Percentiles rank a stretch among this genome's conserved stretches.
These are phyloP conservation scores for Ganoderma meredithae DNA, from an alignment of 1,284 basidiomycete species.

Conservation along the genomic window DNA sequence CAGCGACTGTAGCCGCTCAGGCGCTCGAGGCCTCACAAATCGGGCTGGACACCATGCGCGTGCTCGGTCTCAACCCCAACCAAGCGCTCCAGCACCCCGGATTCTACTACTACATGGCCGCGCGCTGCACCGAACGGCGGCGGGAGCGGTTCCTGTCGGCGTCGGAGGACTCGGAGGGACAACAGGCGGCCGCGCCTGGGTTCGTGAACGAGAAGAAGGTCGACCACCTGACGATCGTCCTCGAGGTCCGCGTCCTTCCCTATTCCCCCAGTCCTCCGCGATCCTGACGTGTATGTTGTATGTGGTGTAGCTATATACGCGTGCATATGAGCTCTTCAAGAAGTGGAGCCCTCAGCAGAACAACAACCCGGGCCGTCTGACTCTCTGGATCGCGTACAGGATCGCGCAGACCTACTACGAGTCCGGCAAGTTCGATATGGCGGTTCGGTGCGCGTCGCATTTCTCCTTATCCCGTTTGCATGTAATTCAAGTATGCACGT, in stretches of 20 bases:
- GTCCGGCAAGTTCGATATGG: slow-evolving; percentile 82
- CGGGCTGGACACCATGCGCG: slow-evolving; percentile 61
- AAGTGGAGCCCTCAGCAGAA: slow-evolving; percentile 58
- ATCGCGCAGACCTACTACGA: slow-evolving; percentile 87
- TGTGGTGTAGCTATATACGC: slow-evolving; percentile 77
- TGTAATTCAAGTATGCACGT: neutral
- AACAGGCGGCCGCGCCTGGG: slow-evolving; percentile 55
- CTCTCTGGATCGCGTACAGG: slow-evolving; percentile 84
- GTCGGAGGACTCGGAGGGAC: slow-evolving; percentile 61
- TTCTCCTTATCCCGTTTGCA: neutral
- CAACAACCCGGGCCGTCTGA: slow-evolving; percentile 72
- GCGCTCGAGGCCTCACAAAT: slow-evolving; percentile 45
- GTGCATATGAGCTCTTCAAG: slow-evolving; percentile 91
- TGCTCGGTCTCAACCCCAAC: slow-evolving; percentile 70
- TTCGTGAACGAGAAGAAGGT: slow-evolving; percentile 90
- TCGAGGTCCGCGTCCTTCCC: slow-evolving; percentile 68
- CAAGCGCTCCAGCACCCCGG: slow-evolving; percentile 88
- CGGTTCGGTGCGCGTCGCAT: slow-evolving; percentile 65
- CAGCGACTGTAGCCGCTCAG: slow-evolving; percentile 40
- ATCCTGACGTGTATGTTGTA: neutral
- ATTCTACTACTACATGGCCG: slow-evolving; percentile 91
- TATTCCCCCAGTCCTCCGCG: neutral
- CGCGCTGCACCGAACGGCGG: slow-evolving; percentile 81
- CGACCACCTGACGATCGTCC: slow-evolving; percentile 80
- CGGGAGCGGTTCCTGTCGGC: slow-evolving; percentile 70